A percentile compares a stretch with the other conserved stretches of the same genome.
phyloP scores from a whole-genome alignment of 148 eudicot species.

The Fagopyrum esculentum region DNA sequence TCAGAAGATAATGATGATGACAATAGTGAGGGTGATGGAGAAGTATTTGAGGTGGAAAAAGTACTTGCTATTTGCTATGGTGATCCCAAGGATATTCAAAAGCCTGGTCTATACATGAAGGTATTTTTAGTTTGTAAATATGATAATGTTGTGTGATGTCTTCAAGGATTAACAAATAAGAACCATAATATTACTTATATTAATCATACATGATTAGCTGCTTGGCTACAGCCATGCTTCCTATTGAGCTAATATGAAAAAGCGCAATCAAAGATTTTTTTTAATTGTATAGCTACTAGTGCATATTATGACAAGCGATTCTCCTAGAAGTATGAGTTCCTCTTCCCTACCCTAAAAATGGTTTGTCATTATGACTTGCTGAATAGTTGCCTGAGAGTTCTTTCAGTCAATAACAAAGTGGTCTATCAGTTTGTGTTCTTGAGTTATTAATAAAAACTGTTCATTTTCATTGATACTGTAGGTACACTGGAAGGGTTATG shows the following conservation, averaged over 20 bases:
- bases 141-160: neutral
- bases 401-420: neutral
- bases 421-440: too few species aligned
- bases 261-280: too few species aligned
- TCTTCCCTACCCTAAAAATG: too few species aligned
- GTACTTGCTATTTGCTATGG: conserved; percentile 60
- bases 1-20: conserved; percentile 24
- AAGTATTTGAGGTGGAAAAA: conserved; percentile 63
- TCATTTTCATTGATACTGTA: conserved; percentile 10
- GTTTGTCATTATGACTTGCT: neutral
- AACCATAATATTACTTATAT: too few species aligned
- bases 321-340: neutral
- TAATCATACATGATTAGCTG: too few species aligned
- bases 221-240: too few species aligned
- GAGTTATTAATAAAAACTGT: too few species aligned
- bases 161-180: too few species aligned
- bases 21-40: conserved; percentile 20
- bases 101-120: conserved; percentile 50
- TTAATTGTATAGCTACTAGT: too few species aligned
- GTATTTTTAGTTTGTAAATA: conserved; percentile 23
- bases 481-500: conserved; percentile 88
- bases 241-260: too few species aligned
- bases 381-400: neutral
- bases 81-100: conserved; percentile 32
- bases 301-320: too few species aligned